phyloP scores from a whole-genome alignment of 2,329 filamentous ascomycete genomes.

The Colletotrichum tofieldiae region DNA sequence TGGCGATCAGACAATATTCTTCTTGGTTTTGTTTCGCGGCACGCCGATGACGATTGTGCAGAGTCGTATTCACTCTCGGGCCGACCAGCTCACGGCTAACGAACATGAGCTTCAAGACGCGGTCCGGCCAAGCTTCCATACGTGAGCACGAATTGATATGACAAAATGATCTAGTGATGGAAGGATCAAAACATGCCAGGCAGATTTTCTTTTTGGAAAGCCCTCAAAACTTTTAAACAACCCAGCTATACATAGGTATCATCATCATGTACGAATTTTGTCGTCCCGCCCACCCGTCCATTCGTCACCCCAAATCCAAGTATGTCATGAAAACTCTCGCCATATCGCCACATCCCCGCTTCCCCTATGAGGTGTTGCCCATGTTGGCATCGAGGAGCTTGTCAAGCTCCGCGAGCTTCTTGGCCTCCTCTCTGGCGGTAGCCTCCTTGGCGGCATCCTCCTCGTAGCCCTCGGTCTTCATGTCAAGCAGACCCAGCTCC shows the following conservation, averaged over 20 bases:
- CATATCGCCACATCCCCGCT: conserved; percentile 4
- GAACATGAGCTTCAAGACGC: too few species aligned
- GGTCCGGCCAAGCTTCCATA: too few species aligned
- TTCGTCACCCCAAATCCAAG: background rate
- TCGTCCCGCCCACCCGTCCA: background rate
- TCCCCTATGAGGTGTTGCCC: conserved; percentile 24
- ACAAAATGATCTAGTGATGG: background rate
- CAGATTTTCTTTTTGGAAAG: background rate
- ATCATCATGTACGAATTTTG: conserved; percentile 39
- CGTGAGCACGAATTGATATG: background rate
- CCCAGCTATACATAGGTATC: conserved; percentile 39
- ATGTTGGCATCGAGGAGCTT: conserved; percentile 42
- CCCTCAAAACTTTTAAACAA: conserved; percentile 16
- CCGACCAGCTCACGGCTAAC: too few species aligned
- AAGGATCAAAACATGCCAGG: background rate
- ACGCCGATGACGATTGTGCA: too few species aligned
- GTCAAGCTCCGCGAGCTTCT: conserved; percentile 42
- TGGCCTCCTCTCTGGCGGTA: conserved; percentile 36
- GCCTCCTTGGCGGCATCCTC: conserved; percentile 59
- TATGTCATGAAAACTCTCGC: background rate
- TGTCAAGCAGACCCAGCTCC: conserved; percentile 90
- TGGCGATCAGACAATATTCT: too few species aligned
- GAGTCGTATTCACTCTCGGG: too few species aligned
- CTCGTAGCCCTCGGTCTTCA: conserved; percentile 92
- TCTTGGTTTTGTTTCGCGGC: too few species aligned